Evolutionary conservation across 176 grass and related monocot species (phyloP), one percentile per base, ranked within the genome.

Genomic region (Bolboschoenus planiculmis): DNA sequence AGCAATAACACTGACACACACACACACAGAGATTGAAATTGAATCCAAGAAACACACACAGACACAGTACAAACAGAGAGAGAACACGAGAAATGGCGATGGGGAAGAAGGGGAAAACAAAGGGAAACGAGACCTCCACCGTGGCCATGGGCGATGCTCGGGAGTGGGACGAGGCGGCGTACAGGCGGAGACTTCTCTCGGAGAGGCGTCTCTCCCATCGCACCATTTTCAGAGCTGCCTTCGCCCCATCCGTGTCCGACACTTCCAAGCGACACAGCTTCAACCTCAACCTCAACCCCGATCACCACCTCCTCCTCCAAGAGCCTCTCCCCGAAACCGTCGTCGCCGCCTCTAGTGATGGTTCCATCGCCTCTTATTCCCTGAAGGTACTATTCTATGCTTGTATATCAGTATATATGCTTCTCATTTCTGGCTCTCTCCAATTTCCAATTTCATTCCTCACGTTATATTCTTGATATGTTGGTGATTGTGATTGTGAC

Each of bases 191-290:
- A n/a, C 87, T 95, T 31, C 90, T 98, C 15, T 74, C 73, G 29
- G 85, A 87, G 20, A 83, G 92, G 29, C 87, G 86, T 27, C 81
- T 93, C 56, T 84, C 80, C 27, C 92, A 82, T 66, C 90, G 87
- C 56, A 95, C 90, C 85, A 88, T 93, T 76, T 97, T 97, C 85
- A 86, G 90, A 77, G 81, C 90, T 14, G 88, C 87, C 37, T 95
- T 98, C 84, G 91, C 83, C 30, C 90, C 91, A 71, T 80, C 90
- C 18, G 27, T 46, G 51, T 78, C 83, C 35, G 86, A 89, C 63
- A 15, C 89, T 40, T 65, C 31, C 4, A 35, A 74, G 7, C 68
- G 30, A 16, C 33, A 20, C 27, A 20, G 16, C 4, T 15, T 75
- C 23, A 75, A 75, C 71, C 71, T 50, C 42, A 50, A 75, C 0